Percentiles rank a stretch among this genome's conserved stretches.
phyloP scores from a whole-genome alignment of 768 basidiomycete species.

The Rhizopogon sp. region DNA sequence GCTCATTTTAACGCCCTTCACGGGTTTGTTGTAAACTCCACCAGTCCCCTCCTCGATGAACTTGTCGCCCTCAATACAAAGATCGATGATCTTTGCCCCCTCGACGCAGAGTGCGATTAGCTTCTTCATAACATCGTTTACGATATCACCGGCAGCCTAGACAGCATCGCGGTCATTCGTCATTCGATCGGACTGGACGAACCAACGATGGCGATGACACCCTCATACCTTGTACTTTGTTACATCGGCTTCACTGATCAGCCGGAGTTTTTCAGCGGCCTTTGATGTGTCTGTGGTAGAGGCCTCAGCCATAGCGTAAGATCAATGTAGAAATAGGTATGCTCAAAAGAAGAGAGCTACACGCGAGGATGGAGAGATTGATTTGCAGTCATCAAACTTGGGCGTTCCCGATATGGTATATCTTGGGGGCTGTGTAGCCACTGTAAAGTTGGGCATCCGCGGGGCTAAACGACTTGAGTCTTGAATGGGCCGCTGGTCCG shows the following conservation, averaged over 20 bases:
- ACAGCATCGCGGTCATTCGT: background rate
- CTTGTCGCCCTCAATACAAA: slow-evolving; percentile 91
- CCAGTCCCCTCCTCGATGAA: slow-evolving; percentile 83
- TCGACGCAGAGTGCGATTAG: slow-evolving; percentile 71
- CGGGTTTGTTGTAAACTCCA: slow-evolving; percentile 83
- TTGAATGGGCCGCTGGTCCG: no score
- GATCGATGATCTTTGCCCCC: slow-evolving; percentile 84
- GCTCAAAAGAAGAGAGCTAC: slow-evolving; percentile 2
- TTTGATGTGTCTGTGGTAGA: slow-evolving; percentile 34
- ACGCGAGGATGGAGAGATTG: slow-evolving; percentile 4
- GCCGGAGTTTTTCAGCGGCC: slow-evolving; percentile 45
- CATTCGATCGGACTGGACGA: background rate
- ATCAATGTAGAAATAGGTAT: slow-evolving; percentile 2
- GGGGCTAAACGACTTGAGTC: no score
- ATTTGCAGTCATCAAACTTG: background rate
- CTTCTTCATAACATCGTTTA: slow-evolving; percentile 79
- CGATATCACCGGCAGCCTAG: slow-evolving; percentile 89
- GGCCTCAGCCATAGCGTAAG: slow-evolving; percentile 52
- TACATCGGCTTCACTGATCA: slow-evolving; percentile 67
- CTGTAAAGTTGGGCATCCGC: no score
- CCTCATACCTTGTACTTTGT: slow-evolving; percentile 79
- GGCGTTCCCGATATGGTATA: slow-evolving; percentile 23
- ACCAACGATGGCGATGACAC: background rate
- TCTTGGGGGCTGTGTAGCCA: background rate
- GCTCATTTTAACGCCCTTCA: slow-evolving; percentile 81